Base-by-base conservation (phyloP, 768 basidiomycete genomes). In the Russula vinacea region DNA sequence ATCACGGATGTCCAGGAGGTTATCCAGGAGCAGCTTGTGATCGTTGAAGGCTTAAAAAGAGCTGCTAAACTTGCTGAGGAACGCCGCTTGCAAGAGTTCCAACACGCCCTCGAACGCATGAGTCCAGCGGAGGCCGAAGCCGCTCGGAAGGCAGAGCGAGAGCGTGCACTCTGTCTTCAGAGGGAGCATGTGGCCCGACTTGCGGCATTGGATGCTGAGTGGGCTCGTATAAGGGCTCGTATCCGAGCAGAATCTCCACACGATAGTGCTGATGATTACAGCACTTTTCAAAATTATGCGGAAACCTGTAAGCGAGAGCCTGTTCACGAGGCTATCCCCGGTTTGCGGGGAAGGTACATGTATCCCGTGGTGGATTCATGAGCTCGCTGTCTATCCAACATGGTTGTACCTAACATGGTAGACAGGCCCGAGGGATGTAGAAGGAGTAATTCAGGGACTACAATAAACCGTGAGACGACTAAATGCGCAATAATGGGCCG, bases 11-110 rank as follows among this genome's bases (percentile, higher is more conserved):
- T 19, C 3, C 16, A 22, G 14, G 24, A 37, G 24, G 37, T 29
- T 10, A 39, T 19, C 14, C 26, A 16, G 24, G 58, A 59, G 24
- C 58, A 50, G 5, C 22, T 4, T 0, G 58, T 19, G 9, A 29
- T 29, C 19, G 19, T 39, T 13, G 24, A 26, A 2, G 49, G 47
- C 2, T n/a, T 11, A 45, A 2, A 8, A 39, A 50, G 24, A 32
- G 58, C 49, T 11, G 16, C 49, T 22, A 26, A n/a, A 11, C 33
- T 14, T 17, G 49, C 47, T 5, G 49, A 40, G 22, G 58, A 59
- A 29, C 26, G 24, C 49, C 58, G 49, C 17, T 26, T 50, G 19
- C 49, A 59, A 39, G 58, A 59, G 19, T 51, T 40, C 19, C 49
- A 51, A 4, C 47, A 49, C 13, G 49, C 58, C 5, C 49, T 51